These are phyloP conservation scores for Agarophyton chilense DNA, from an alignment of 23 red algal genomes.

Conservation along the genomic window DNA sequence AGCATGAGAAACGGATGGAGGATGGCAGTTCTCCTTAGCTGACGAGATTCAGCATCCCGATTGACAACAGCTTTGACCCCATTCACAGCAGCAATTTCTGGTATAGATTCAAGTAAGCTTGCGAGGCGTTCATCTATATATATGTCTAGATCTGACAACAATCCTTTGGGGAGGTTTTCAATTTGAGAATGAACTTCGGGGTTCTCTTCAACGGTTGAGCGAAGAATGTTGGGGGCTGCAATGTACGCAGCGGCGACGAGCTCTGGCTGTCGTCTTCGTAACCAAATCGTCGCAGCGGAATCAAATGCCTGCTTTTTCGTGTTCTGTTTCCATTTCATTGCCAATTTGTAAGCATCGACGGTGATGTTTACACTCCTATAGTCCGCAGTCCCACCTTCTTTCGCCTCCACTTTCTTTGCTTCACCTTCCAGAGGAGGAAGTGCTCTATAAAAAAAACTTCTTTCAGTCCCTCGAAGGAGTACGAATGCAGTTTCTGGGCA, in stretches of 20 bases:
- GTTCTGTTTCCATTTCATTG: background rate
- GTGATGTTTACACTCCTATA: background rate
- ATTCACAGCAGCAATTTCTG: slow-evolving; percentile 16
- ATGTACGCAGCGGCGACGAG: slow-evolving; percentile 1
- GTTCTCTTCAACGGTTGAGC: background rate
- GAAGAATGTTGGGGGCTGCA: background rate
- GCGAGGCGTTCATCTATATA: background rate
- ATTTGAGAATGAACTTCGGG: background rate
- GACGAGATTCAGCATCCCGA: background rate
- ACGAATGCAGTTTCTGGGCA: background rate
- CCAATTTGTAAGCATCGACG: background rate
- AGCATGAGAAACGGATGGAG: slow-evolving; percentile 3
- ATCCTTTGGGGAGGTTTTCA: background rate
- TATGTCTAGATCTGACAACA: background rate
- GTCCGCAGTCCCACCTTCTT: too few species aligned
- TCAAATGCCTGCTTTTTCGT: background rate
- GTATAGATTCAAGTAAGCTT: background rate
- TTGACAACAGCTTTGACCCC: background rate
- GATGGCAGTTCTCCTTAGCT: background rate
- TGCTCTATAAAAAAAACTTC: background rate
- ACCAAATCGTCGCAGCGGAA: background rate
- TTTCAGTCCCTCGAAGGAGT: background rate
- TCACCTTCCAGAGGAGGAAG: background rate
- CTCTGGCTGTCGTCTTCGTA: background rate
- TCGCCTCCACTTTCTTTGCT: background rate